phyloP scores from a whole-genome alignment of 306 rosid genomes.

The Inga leiocalycina region DNA sequence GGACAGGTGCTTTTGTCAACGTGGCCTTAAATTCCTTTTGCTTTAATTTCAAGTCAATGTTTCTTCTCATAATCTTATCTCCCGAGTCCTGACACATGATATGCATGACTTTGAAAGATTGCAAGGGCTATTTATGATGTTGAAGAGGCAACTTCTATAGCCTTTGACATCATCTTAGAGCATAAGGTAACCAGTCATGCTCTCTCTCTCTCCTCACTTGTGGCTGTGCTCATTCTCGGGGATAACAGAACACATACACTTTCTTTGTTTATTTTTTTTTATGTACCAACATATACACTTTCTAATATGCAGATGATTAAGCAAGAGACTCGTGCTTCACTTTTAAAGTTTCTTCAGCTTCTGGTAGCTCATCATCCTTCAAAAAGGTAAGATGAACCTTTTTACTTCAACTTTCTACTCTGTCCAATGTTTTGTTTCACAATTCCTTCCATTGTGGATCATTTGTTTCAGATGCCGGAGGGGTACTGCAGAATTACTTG shows the following conservation, averaged over 20 bases:
- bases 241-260: slow-evolving; percentile 31
- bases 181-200: slow-evolving; percentile 55
- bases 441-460: slow-evolving; percentile 31
- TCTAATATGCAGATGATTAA: slow-evolving; percentile 72
- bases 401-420: slow-evolving; percentile 30
- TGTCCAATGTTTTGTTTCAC: slow-evolving; percentile 17
- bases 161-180: slow-evolving; percentile 81
- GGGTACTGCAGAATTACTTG: slow-evolving; percentile 89
- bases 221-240: slow-evolving; percentile 19
- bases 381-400: slow-evolving; percentile 54
- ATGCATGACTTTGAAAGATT: slow-evolving; percentile 55
- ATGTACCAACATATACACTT: slow-evolving; percentile 16
- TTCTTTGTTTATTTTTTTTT: background rate
- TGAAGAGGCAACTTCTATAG: slow-evolving; percentile 90
- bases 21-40: slow-evolving; percentile 27
- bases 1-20: slow-evolving; percentile 66
- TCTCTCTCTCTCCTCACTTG: slow-evolving; percentile 26
- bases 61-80: slow-evolving; percentile 28
- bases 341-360: slow-evolving; percentile 88
- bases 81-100: slow-evolving; percentile 45
- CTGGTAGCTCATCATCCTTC: slow-evolving; percentile 93
- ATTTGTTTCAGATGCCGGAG: slow-evolving; percentile 79
- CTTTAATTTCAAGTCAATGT: background rate
- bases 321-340: slow-evolving; percentile 75
- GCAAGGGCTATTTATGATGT: slow-evolving; percentile 93